These are phyloP conservation scores for Neurospora intermedia DNA, from an alignment of 495 filamentous ascomycete genomes.

Conservation along the genomic window DNA sequence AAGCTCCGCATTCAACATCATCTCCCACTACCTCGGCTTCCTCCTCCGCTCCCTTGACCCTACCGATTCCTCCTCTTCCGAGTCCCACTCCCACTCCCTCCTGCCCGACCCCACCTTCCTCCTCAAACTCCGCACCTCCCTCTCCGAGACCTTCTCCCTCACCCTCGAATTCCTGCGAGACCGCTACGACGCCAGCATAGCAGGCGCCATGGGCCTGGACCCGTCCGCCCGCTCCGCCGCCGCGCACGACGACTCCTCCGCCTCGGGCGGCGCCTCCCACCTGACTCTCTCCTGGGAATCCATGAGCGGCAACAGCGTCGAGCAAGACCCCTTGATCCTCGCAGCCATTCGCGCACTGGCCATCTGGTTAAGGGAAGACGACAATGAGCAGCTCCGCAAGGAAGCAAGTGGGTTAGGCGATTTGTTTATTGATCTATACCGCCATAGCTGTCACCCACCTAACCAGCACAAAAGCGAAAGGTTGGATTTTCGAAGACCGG, in stretches of 20 bases:
- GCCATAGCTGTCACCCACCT: conserved; percentile 5
- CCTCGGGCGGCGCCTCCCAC: conserved; percentile 18
- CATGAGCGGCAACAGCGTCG: conserved; percentile 21
- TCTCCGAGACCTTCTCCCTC: conserved; percentile 47
- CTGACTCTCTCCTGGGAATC: conserved; percentile 44
- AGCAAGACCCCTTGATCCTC: conserved; percentile 37
- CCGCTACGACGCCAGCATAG: conserved; percentile 48
- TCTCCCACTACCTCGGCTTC: conserved; percentile 48
- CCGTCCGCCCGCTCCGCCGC: conserved; percentile 29
- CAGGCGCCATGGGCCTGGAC: conserved; percentile 43
- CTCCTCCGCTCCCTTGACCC: conserved; percentile 39
- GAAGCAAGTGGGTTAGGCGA: conserved; percentile 48
- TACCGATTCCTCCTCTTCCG: not conserved
- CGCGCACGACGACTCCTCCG: conserved; percentile 13
- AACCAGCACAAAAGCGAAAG: too few relatives aligned
- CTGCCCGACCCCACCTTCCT: conserved; percentile 37
- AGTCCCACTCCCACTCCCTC: not conserved
- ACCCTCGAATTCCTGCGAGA: conserved; percentile 55
- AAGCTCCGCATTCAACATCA: conserved; percentile 45
- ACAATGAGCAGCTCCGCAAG: conserved; percentile 40
- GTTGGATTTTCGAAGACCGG: conserved; percentile 40
- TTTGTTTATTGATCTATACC: conserved; percentile 48
- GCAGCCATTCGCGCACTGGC: conserved; percentile 42
- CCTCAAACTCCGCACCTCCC: conserved; percentile 45
- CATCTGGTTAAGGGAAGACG: conserved; percentile 55